These are phyloP conservation scores for Epichloe scottii DNA, from an alignment of 2,329 filamentous ascomycete genomes.

Conservation along the genomic window DNA sequence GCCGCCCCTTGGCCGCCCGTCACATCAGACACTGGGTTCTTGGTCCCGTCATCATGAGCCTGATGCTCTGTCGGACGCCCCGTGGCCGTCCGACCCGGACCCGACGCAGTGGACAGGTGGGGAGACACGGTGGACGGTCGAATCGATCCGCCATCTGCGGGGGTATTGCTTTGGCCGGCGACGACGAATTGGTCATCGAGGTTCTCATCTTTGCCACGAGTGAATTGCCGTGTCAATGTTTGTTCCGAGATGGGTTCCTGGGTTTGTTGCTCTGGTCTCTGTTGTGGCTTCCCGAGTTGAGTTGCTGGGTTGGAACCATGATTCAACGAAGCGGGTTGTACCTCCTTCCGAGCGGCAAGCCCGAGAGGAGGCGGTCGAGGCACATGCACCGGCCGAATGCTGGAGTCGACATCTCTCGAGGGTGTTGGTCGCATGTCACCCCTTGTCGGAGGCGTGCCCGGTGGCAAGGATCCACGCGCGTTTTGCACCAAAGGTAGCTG, in stretches of 20 bases:
- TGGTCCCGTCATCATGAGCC: neutral
- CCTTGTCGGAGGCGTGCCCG: neutral
- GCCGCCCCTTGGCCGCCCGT: neutral
- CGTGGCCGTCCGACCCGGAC: conserved; percentile 1
- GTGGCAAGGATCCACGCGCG: neutral
- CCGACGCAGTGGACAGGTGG: conserved; percentile 4
- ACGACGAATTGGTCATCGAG: neutral
- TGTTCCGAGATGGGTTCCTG: neutral
- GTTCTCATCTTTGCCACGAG: neutral
- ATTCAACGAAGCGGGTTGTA: neutral
- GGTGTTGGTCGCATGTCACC: neutral
- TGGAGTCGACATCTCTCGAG: neutral
- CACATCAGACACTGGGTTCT: neutral
- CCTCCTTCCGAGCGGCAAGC: neutral
- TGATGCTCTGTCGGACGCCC: neutral
- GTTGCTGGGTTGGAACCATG: neutral
- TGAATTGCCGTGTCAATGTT: neutral
- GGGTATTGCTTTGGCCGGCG: neutral
- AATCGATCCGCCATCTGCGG: neutral
- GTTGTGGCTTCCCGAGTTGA: neutral
- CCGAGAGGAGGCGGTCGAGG: neutral
- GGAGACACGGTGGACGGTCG: conserved; percentile 6
- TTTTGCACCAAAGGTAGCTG: neutral
- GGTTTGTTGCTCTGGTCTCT: neutral
- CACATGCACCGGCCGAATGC: neutral